Conservation (phyloP, 352 stramenopile species). For the Globisporangium uncinulatum region DNA sequence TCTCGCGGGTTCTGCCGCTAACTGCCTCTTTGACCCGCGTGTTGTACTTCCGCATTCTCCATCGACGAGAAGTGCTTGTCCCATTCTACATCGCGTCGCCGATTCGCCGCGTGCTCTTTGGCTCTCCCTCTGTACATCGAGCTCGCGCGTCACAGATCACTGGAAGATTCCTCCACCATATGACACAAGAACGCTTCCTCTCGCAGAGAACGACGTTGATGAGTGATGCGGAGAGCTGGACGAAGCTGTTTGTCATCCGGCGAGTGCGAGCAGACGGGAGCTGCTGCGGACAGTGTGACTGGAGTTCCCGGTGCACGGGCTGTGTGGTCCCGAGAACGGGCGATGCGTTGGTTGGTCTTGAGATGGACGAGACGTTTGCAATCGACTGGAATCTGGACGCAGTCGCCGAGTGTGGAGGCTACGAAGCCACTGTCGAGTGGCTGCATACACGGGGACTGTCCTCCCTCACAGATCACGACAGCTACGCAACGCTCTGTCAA, state of each 20-base stretch:
- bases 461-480: slow-evolving; percentile 27
- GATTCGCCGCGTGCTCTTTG: slow-evolving; percentile 25
- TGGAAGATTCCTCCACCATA: slow-evolving; percentile 26
- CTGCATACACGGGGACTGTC: slow-evolving; percentile 16
- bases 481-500: slow-evolving; percentile 28
- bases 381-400: slow-evolving; percentile 49
- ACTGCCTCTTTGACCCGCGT: slow-evolving; percentile 3
- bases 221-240: not conserved
- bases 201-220: not conserved
- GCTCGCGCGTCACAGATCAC: slow-evolving; percentile 15
- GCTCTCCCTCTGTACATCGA: slow-evolving; percentile 30
- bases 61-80: slow-evolving; percentile 31
- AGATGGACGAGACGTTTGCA: slow-evolving; percentile 52
- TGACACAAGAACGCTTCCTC: slow-evolving; percentile 17
- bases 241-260: slow-evolving; percentile 33
- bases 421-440: slow-evolving; percentile 13
- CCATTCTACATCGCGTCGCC: slow-evolving; percentile 49
- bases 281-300: slow-evolving; percentile 46
- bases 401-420: not conserved
- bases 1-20: slow-evolving; percentile 4
- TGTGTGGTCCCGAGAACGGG: slow-evolving; percentile 33
- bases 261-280: slow-evolving; percentile 37
- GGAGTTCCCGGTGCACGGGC: slow-evolving; percentile 39
- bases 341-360: slow-evolving; percentile 26
- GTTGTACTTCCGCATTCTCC: slow-evolving; percentile 39